These are phyloP conservation scores for Tolypocladium ovalisporum DNA, from an alignment of 2,329 filamentous ascomycete genomes.

Conservation along the genomic window DNA sequence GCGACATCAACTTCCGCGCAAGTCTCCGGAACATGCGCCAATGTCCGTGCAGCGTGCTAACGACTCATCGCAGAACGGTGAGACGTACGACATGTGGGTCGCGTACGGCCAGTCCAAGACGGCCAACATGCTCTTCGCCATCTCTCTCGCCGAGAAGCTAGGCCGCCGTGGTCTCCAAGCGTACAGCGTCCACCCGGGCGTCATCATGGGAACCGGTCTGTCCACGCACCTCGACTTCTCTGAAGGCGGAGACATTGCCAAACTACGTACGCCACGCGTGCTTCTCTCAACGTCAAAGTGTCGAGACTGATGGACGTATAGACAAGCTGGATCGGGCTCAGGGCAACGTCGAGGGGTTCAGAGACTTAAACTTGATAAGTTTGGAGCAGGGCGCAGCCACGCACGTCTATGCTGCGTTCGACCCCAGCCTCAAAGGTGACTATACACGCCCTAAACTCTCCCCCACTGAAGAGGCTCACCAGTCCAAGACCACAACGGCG, in stretches of 20 bases:
- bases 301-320: background rate
- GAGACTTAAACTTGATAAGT: slow-evolving; percentile 8
- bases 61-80: slow-evolving; percentile 11
- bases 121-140: slow-evolving; percentile 22
- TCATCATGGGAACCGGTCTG: slow-evolving; percentile 12
- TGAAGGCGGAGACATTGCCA: slow-evolving; percentile 7
- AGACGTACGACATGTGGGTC: slow-evolving; percentile 18
- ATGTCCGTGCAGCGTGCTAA: background rate
- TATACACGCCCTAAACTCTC: background rate
- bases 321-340: slow-evolving; percentile 8
- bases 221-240: slow-evolving; percentile 10
- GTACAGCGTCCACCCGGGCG: slow-evolving; percentile 23
- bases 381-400: slow-evolving; percentile 20
- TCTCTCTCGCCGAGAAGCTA: slow-evolving; percentile 19
- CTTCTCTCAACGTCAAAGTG: background rate
- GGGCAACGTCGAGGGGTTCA: slow-evolving; percentile 13
- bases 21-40: slow-evolving; percentile 3
- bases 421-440: slow-evolving; percentile 18
- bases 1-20: slow-evolving; percentile 20
- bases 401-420: slow-evolving; percentile 25
- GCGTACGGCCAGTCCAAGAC: slow-evolving; percentile 29
- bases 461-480: background rate
- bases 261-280: slow-evolving; percentile 6
- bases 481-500: slow-evolving; percentile 15
- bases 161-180: slow-evolving; percentile 16